Conservation (phyloP, 208 protist genomes). For the Acanthamoeba castellanii region DNA sequence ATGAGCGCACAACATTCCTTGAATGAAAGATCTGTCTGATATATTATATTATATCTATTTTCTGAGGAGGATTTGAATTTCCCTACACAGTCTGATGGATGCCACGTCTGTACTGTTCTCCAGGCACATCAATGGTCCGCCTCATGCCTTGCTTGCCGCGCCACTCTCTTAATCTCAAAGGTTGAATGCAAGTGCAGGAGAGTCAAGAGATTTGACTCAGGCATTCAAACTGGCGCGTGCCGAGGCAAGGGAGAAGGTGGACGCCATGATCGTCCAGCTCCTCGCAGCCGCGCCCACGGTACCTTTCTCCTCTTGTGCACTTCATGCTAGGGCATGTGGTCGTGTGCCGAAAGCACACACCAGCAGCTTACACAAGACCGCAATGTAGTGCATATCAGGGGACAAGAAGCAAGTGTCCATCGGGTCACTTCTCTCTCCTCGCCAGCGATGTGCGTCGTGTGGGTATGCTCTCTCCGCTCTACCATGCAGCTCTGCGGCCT, state of each 20-base stretch:
- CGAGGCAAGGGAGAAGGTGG: neutral
- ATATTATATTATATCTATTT: neutral
- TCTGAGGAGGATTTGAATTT: neutral
- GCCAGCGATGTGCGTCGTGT: slow-evolving; percentile 19
- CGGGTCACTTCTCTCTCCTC: neutral
- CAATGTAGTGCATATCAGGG: neutral
- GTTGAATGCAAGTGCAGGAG: neutral
- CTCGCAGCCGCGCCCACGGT: slow-evolving; percentile 43
- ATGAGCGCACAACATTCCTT: neutral
- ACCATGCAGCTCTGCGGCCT: neutral
- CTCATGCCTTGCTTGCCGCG: neutral
- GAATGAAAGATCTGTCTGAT: neutral
- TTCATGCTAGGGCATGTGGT: neutral
- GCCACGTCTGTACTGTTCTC: slow-evolving; percentile 31
- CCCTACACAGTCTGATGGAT: neutral
- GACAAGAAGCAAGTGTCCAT: slow-evolving; percentile 36
- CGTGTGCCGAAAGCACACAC: neutral
- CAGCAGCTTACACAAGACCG: no score
- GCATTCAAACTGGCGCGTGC: neutral
- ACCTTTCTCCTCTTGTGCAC: neutral
- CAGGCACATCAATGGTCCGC: neutral
- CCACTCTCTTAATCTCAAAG: neutral
- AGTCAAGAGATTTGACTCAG: neutral
- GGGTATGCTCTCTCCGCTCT: neutral
- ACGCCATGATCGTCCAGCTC: slow-evolving; percentile 44